Conservation (phyloP, 805 yeast species). For the Candida wancherniae region DNA sequence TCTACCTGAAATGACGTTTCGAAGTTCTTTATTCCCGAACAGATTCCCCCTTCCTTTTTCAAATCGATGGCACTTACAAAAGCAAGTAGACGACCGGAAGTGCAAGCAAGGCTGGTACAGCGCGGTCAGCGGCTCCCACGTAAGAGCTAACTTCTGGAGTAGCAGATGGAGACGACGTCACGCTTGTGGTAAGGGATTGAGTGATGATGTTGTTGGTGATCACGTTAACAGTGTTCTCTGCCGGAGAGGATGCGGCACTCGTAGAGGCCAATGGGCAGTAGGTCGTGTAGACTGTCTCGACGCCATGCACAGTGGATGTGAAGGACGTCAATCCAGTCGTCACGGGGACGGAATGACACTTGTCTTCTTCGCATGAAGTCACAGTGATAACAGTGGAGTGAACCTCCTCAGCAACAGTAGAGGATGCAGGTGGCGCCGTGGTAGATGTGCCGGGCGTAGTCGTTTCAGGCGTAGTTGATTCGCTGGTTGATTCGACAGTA, state of each 20-base stretch:
- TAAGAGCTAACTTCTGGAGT: conserved; percentile 17
- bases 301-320: conserved; percentile 11
- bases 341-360: conserved; percentile 20
- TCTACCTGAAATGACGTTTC: background rate
- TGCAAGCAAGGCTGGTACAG: conserved; percentile 22
- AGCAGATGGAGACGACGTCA: conserved; percentile 1
- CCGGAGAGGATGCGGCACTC: conserved; percentile 2
- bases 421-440: background rate
- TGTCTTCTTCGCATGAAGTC: conserved; percentile 35
- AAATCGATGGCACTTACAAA: conserved; percentile 4
- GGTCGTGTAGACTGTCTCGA: conserved; percentile 12
- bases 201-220: conserved; percentile 39
- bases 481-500: background rate
- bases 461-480: too few species aligned
- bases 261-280: conserved; percentile 12
- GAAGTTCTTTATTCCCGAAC: too few species aligned
- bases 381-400: conserved; percentile 26
- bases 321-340: conserved; percentile 15
- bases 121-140: conserved; percentile 27
- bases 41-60: too few species aligned
- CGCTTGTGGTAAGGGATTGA: conserved; percentile 21
- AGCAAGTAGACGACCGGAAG: conserved; percentile 20
- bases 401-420: background rate
- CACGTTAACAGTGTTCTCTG: conserved; percentile 30
- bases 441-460: too few species aligned